A percentile compares a stretch with the other conserved stretches of the same genome.
Evolutionary conservation across 2,329 filamentous ascomycete species (phyloP).

Genomic region (Epicoccum nigrum): DNA sequence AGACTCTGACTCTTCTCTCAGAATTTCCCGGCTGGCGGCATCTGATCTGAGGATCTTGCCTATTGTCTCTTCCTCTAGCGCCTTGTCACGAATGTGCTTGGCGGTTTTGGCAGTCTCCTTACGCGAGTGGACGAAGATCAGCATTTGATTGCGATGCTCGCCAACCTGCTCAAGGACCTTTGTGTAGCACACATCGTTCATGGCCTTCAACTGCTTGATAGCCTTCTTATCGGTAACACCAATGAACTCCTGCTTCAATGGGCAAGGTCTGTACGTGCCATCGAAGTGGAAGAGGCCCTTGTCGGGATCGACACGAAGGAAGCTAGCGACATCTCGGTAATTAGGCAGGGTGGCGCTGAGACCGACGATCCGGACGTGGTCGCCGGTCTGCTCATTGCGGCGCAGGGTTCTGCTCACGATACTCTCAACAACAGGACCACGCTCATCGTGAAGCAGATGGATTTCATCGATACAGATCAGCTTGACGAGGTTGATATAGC

Average conservation of each 20-base stretch:
- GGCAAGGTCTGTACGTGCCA: slow-evolving; percentile 89
- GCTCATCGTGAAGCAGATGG: slow-evolving; percentile 94
- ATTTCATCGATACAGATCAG: slow-evolving; percentile 98
- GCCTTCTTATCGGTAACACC: slow-evolving; percentile 97
- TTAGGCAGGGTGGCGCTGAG: slow-evolving; percentile 95
- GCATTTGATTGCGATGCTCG: slow-evolving; percentile 92
- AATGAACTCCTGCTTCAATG: slow-evolving; percentile 94
- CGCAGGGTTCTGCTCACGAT: slow-evolving; percentile 95
- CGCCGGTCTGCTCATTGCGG: slow-evolving; percentile 90
- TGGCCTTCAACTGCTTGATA: slow-evolving; percentile 97
- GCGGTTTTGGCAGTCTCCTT: slow-evolving; percentile 99
- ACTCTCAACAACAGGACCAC: slow-evolving; percentile 94
- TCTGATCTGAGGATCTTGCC: slow-evolving; percentile 93
- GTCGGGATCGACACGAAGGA: slow-evolving; percentile 83
- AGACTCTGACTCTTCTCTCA: slow-evolving; percentile 81
- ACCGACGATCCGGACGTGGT: slow-evolving; percentile 88
- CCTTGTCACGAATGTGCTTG: slow-evolving; percentile 94
- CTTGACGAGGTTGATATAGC: slow-evolving; percentile 95
- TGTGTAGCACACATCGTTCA: slow-evolving; percentile 98
- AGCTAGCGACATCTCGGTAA: slow-evolving; percentile 93
- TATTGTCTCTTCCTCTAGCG: slow-evolving; percentile 95
- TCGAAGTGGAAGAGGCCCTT: slow-evolving; percentile 97
- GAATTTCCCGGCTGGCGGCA: slow-evolving; percentile 85
- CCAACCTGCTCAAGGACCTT: slow-evolving; percentile 98
- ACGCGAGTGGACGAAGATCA: slow-evolving; percentile 97